Percentiles rank a stretch among this genome's conserved stretches.
Evolutionary conservation across 1,139 yeast genomes (phyloP).

Genomic region (Suhomyces anneliseae): DNA sequence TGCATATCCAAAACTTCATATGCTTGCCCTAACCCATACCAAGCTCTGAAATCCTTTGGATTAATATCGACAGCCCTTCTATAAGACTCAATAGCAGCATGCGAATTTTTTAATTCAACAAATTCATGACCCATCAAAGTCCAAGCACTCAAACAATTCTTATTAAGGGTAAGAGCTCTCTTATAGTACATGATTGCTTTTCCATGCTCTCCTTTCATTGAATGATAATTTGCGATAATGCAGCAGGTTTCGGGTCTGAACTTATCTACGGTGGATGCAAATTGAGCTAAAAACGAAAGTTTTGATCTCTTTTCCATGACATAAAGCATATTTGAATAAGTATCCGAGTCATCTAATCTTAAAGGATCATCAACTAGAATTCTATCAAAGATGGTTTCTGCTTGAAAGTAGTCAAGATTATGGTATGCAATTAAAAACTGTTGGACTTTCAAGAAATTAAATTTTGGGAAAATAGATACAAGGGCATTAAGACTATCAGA

Average conservation of each 20-base stretch:
- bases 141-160: conserved; percentile 90
- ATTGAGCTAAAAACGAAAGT: conserved; percentile 82
- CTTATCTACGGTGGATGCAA: conserved; percentile 78
- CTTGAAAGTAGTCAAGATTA: conserved; percentile 73
- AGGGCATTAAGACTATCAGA: conserved; percentile 50
- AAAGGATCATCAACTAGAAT: conserved; percentile 78
- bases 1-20: conserved; percentile 97
- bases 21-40: conserved; percentile 99
- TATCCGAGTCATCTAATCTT: conserved; percentile 85
- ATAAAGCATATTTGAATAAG: conserved; percentile 88
- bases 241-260: conserved; percentile 96
- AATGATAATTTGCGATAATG: conserved; percentile 89
- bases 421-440: conserved; percentile 81
- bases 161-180: conserved; percentile 80
- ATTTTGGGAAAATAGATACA: conserved; percentile 60
- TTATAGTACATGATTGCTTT: conserved; percentile 91
- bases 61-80: conserved; percentile 90
- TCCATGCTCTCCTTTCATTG: conserved; percentile 90
- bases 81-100: conserved; percentile 96
- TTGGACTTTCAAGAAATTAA: conserved; percentile 74
- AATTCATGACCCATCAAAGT: conserved; percentile 99
- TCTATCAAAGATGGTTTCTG: conserved; percentile 77
- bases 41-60: conserved; percentile 88
- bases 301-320: conserved; percentile 91
- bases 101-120: conserved; percentile 92